A percentile compares a stretch with the other conserved stretches of the same genome.
Evolutionary conservation across 176 grass and related monocot species (phyloP).

Genomic region (Poa pratensis): DNA sequence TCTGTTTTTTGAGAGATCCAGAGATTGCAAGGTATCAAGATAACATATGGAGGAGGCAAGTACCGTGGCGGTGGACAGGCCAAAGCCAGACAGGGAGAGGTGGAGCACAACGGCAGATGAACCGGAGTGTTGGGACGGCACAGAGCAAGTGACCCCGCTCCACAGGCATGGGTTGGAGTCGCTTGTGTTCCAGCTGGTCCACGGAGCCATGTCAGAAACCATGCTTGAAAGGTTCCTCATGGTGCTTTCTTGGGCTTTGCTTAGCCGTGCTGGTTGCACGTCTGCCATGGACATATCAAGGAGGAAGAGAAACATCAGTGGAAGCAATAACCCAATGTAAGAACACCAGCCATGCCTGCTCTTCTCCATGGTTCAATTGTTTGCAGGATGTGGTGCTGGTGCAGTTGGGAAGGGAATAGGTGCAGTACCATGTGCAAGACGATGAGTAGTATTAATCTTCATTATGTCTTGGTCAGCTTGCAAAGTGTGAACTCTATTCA

Average conservation of each 20-base stretch:
- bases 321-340: neutral
- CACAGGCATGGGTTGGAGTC: constrained; percentile 21
- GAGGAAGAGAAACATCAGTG: neutral
- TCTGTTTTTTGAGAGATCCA: neutral
- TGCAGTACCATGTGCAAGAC: neutral
- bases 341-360: neutral
- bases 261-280: neutral
- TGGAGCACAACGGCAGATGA: constrained; percentile 1
- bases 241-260: constrained; percentile 1
- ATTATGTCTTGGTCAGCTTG: neutral
- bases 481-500: neutral
- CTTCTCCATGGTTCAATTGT: neutral
- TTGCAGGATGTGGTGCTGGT: neutral
- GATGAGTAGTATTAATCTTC: no score
- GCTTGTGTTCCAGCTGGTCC: constrained; percentile 1
- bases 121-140: neutral
- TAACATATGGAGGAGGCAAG: neutral
- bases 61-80: neutral
- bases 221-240: constrained; percentile 18
- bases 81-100: neutral
- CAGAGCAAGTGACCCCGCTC: constrained; percentile 20
- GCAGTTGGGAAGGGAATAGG: neutral
- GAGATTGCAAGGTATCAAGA: neutral
- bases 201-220: neutral
- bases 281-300: neutral